These are phyloP conservation scores for Spathaspora boniae DNA, from an alignment of 805 yeast species.

Conservation along the genomic window DNA sequence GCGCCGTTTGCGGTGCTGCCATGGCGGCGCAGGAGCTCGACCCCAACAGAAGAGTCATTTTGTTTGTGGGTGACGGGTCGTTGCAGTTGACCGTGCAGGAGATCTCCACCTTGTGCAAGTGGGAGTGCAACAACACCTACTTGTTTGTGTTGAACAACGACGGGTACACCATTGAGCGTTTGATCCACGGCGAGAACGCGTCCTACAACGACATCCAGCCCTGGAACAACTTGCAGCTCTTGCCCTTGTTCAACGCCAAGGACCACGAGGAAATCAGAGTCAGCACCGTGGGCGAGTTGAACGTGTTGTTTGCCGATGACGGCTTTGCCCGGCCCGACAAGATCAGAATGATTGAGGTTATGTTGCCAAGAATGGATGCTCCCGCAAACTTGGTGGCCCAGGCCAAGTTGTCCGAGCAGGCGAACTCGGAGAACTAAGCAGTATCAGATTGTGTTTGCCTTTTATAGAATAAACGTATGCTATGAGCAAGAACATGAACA, in stretches of 20 bases:
- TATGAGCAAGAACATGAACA: too few relatives aligned
- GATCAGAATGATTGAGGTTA: slow-evolving; percentile 65
- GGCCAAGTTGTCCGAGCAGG: slow-evolving; percentile 30
- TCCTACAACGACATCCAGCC: slow-evolving; percentile 64
- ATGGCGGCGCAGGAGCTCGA: slow-evolving; percentile 66
- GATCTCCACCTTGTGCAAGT: slow-evolving; percentile 65
- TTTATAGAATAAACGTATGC: too few relatives aligned
- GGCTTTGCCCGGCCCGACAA: slow-evolving; percentile 54
- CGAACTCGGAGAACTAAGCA: slow-evolving; percentile 16
- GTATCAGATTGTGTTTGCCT: background rate
- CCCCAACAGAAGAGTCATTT: slow-evolving; percentile 58
- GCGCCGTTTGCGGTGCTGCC: slow-evolving; percentile 66
- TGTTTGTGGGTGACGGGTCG: slow-evolving; percentile 76
- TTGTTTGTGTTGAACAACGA: slow-evolving; percentile 67
- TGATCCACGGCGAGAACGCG: slow-evolving; percentile 68
- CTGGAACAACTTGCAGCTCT: slow-evolving; percentile 62
- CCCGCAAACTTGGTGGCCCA: slow-evolving; percentile 53
- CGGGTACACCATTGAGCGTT: slow-evolving; percentile 75
- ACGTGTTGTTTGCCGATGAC: slow-evolving; percentile 44
- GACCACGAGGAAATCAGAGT: slow-evolving; percentile 55
- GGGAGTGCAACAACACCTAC: slow-evolving; percentile 62
- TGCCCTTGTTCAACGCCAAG: slow-evolving; percentile 61
- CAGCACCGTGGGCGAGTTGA: slow-evolving; percentile 56
- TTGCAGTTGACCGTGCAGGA: slow-evolving; percentile 74
- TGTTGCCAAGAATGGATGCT: slow-evolving; percentile 71